Base-by-base conservation (phyloP, 139 green algal species). In the Chlamydomonas schloesseri region DNA sequence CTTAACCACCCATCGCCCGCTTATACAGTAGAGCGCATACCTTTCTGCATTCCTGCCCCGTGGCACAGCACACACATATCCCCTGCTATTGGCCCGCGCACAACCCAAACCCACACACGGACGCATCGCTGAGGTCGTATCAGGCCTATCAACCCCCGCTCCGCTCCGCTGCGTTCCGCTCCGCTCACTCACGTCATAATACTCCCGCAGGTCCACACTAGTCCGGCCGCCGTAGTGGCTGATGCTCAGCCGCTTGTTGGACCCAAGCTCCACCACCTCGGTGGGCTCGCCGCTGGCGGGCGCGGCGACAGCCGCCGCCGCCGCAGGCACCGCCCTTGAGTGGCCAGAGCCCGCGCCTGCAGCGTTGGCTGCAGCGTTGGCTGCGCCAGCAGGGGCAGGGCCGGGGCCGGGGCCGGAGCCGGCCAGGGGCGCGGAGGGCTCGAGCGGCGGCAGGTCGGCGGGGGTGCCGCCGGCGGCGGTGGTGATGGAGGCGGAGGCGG, bases 141-240 rank as follows among this genome's bases (percentile, higher is more conserved):
- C n/a, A n/a, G n/a, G n/a, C n/a, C n/a, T n/a, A n/a, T n/a, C n/a
- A n/a, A n/a, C n/a, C n/a, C n/a, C n/a, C n/a, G n/a, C n/a, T n/a
- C n/a, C n/a, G n/a, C n/a, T n/a, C n/a, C n/a, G n/a, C n/a, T n/a
- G n/a, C n/a, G n/a, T n/a, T n/a, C n/a, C n/a, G n/a, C 31, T 11
- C 83, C 50, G 11, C 50, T 26, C 24, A 13, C 81, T 29, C 60
- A 88, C 87, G 69, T 83, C n/a, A 50, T 94, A 95, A 28, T 71
- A 95, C 68, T 93, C 85, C 11, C 93, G 75, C 47, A 95, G 64
- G 76, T 95, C 87, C 26, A 95, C 83, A 3, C 34, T 81, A 47
- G 65, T n/a, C 20, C 84, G 69, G 9, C 88, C 90, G 15, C 88
- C 88, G 87, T 87, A 94, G 0, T 26, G 55, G 60, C 36, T 85